Conservation (phyloP, 148 eudicot genomes). For the Silene uniflora region DNA sequence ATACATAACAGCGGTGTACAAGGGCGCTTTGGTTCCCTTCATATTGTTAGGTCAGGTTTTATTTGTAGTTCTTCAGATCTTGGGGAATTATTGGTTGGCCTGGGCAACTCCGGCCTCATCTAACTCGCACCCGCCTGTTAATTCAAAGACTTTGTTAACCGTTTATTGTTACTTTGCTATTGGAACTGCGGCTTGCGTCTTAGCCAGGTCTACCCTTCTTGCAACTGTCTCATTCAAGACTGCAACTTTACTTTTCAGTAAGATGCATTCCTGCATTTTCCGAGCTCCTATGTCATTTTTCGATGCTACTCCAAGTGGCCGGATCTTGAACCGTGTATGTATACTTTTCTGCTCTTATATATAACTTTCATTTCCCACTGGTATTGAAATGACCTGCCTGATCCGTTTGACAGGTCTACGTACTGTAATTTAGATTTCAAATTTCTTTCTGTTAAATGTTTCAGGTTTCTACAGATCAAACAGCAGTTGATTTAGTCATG, state of each 20-base stretch:
- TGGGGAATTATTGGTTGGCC: constrained; percentile 49
- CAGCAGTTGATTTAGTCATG: constrained; percentile 36
- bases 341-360: background rate
- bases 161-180: constrained; percentile 35
- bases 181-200: constrained; percentile 34
- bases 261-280: constrained; percentile 43
- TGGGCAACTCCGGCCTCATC: constrained; percentile 43
- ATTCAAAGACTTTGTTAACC: constrained; percentile 23
- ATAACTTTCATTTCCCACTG: too few relatives aligned
- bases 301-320: constrained; percentile 51
- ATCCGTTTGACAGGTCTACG: too few relatives aligned
- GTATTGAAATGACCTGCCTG: too few relatives aligned
- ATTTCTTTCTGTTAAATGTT: background rate
- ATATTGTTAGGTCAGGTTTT: constrained; percentile 32
- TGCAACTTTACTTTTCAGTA: constrained; percentile 38
- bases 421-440: background rate
- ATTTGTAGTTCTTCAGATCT: constrained; percentile 40
- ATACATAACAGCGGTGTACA: constrained; percentile 36
- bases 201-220: constrained; percentile 26
- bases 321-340: constrained; percentile 47
- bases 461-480: constrained; percentile 60
- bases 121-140: constrained; percentile 22
- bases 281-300: constrained; percentile 58
- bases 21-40: constrained; percentile 43
- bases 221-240: constrained; percentile 31